Evolutionary conservation across 2,329 filamentous ascomycete genomes (phyloP).

Genomic region (Orbilia ellipsospora): DNA sequence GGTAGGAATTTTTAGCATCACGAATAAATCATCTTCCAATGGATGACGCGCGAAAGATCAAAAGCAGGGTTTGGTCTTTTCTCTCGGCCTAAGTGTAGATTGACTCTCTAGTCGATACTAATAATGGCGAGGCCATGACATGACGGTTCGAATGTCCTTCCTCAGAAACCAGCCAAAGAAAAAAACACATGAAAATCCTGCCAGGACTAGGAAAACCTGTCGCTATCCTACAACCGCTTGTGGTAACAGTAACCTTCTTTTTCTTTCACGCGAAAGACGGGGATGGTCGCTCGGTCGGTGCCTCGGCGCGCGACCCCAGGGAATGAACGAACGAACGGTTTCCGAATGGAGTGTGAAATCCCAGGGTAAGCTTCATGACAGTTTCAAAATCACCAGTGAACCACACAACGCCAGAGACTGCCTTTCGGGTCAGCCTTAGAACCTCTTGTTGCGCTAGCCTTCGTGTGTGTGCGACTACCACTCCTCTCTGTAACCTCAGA

Average conservation of each 20-base stretch:
- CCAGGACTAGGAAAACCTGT: constrained; percentile 7
- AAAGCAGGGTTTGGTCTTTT: not conserved
- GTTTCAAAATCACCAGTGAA: constrained; percentile 29
- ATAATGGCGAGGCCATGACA: constrained; percentile 8
- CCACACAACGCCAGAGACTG: constrained; percentile 23
- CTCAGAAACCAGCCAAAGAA: constrained; percentile 2
- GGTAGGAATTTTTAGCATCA: constrained; percentile 32
- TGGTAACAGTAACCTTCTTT: constrained; percentile 10
- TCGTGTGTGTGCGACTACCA: constrained; percentile 17
- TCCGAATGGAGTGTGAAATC: constrained; percentile 20
- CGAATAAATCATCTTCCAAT: not conserved
- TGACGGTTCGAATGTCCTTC: constrained; percentile 4
- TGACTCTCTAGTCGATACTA: constrained; percentile 11
- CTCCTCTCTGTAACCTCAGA: constrained; percentile 44
- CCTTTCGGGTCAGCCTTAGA: constrained; percentile 55
- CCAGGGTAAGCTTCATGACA: constrained; percentile 48
- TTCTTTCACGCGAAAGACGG: not conserved
- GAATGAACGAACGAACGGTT: constrained; percentile 18
- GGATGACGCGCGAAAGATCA: constrained; percentile 34
- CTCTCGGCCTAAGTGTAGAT: not conserved
- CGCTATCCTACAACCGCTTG: not conserved
- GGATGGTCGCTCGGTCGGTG: not conserved
- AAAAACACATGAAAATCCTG: constrained; percentile 13
- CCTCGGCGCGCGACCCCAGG: constrained; percentile 11
- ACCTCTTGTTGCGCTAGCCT: not conserved